A percentile compares a stretch with the other conserved stretches of the same genome.
Conservation (phyloP, 1,284 basidiomycete species). For the Porodaedalea pini region DNA sequence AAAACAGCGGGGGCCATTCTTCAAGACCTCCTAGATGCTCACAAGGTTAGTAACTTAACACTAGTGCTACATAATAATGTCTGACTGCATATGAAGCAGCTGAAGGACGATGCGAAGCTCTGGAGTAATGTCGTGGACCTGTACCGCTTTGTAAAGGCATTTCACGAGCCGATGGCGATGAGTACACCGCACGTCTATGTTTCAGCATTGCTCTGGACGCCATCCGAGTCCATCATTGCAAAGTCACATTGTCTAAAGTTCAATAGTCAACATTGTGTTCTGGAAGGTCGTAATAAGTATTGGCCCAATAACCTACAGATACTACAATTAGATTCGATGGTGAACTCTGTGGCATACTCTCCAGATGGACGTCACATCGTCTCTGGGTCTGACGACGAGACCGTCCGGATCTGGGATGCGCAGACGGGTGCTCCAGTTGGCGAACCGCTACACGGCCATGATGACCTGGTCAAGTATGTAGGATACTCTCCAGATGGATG, state of each 20-base stretch:
- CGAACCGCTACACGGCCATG: no score
- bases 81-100: no score
- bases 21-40: no score
- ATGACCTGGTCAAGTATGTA: no score
- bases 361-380: slow-evolving; percentile 1
- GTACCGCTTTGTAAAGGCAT: not conserved
- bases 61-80: no score
- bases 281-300: no score
- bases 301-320: not conserved
- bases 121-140: not conserved
- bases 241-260: not conserved
- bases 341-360: slow-evolving; percentile 1
- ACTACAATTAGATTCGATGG: not conserved
- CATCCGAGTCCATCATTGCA: not conserved
- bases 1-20: not conserved
- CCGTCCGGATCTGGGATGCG: slow-evolving; percentile 1
- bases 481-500: no score
- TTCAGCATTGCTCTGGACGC: not conserved
- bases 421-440: not conserved
- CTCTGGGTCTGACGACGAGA: slow-evolving; percentile 1
- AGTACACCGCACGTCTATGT: not conserved
- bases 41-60: not conserved
- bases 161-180: not conserved
- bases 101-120: not conserved
- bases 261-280: no score